phyloP scores from a whole-genome alignment of 352 stramenopile genomes.

The Pythium pyrilobum region DNA sequence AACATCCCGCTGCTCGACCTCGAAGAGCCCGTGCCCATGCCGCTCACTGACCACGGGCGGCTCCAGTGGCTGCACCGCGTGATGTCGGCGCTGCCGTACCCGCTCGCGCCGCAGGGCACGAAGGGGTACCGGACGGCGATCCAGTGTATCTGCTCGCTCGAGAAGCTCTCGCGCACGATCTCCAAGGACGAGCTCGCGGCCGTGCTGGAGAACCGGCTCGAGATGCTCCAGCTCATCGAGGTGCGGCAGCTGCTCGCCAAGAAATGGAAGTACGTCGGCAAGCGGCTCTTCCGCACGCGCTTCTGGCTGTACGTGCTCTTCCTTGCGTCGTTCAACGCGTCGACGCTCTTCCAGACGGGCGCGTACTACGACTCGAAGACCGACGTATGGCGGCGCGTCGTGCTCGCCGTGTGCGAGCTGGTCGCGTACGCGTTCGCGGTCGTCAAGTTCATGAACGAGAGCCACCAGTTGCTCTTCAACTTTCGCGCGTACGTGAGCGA shows the following conservation, averaged over 20 bases:
- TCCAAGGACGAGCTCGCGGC: constrained; percentile 19
- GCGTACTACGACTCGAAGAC: constrained; percentile 23
- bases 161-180: constrained; percentile 38
- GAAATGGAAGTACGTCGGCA: constrained; percentile 66
- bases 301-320: constrained; percentile 35
- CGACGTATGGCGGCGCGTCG: constrained; percentile 6
- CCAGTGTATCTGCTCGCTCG: constrained; percentile 51
- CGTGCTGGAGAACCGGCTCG: constrained; percentile 33
- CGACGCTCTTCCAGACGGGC: constrained; percentile 37
- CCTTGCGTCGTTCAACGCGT: constrained; percentile 35
- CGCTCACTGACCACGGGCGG: not conserved
- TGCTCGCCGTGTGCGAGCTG: constrained; percentile 31
- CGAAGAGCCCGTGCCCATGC: constrained; percentile 30
- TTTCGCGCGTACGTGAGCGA: constrained; percentile 37
- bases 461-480: constrained; percentile 40
- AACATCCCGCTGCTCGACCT: constrained; percentile 49
- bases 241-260: constrained; percentile 47
- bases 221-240: constrained; percentile 52
- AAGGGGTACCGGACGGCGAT: constrained; percentile 40
- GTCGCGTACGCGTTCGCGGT: constrained; percentile 22
- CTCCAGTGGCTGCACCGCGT: not conserved
- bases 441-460: constrained; percentile 50
- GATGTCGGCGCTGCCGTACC: constrained; percentile 20
- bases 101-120: constrained; percentile 29
- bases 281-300: constrained; percentile 33